phyloP scores from a whole-genome alignment of 805 yeast species.

The Candida xyloterini region DNA sequence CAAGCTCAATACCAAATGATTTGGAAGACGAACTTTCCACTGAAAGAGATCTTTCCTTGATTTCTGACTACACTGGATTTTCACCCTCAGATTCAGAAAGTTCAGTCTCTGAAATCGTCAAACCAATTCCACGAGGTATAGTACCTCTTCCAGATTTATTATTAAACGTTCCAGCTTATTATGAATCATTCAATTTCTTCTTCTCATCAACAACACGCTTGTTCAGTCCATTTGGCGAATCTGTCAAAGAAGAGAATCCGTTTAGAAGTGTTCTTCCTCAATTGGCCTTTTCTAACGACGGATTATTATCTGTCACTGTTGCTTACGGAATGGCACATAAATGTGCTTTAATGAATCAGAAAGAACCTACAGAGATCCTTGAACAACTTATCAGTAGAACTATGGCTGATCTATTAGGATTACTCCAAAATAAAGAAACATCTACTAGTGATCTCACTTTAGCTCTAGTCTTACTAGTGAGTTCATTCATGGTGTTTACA shows the following conservation, averaged over 20 bases:
- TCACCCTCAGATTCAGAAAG: conserved; percentile 15
- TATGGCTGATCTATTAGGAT: conserved; percentile 50
- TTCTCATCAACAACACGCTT: conserved; percentile 55
- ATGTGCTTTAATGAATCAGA: conserved; percentile 22
- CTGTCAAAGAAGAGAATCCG: conserved; percentile 64
- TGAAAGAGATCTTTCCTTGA: background rate
- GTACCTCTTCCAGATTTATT: conserved; percentile 61
- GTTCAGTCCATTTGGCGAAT: conserved; percentile 64
- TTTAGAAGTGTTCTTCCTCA: conserved; percentile 62
- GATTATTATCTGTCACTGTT: conserved; percentile 54
- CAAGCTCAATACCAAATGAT: background rate
- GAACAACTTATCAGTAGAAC: conserved; percentile 55
- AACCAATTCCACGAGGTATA: conserved; percentile 34
- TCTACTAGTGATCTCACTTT: conserved; percentile 65
- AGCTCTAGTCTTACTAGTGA: conserved; percentile 56
- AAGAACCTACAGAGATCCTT: conserved; percentile 40
- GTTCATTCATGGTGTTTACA: conserved; percentile 52
- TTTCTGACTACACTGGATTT: background rate
- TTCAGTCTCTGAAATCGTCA: conserved; percentile 18
- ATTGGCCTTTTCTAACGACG: conserved; percentile 59
- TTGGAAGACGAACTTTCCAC: conserved; percentile 13
- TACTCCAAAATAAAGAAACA: conserved; percentile 48
- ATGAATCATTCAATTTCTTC: conserved; percentile 62
- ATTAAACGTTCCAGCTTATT: conserved; percentile 55
- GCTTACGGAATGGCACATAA: conserved; percentile 48